Evolutionary conservation across 345 rosid genomes (phyloP), one percentile per base, ranked within the genome.

Genomic region (Limnanthes douglasii): DNA sequence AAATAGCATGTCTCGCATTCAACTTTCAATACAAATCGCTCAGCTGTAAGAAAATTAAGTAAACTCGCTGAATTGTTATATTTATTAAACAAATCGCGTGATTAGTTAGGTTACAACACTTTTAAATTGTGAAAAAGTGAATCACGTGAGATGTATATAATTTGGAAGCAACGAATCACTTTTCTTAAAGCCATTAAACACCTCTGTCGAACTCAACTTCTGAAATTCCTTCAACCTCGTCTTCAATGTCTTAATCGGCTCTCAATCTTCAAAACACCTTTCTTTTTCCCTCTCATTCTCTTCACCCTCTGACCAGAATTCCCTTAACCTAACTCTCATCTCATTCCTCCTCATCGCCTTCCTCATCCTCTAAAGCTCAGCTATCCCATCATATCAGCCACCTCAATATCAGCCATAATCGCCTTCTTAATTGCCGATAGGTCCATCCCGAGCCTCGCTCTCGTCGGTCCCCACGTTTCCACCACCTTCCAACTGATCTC

Each of bases 371-470:
- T 64, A 56, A 30, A 70, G 56, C 40, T 63, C 76, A 21, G 70
- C 24, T 28, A 64, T 54, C 11, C 61, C 70, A 40, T 48, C 43
- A 11, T 60, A 45, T 51, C 60, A 34, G 50, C 42, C 26, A 46
- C 54, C 5, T 60, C 75, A 42, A 51, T 59, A 64, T 72, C 93
- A 12, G 86, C 59, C 36, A 69, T 81, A 24, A 79, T 64, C 15
- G 90, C 93, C 4, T 76, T 79, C 66, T 58, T 78, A 51, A 76
- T 78, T 17, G 83, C 75, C 30, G 93, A 88, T 31, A 88, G 33
- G 56, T 88, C 95, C 2, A 88, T 76, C 48, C 69, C 77, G 32
- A 79, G 41, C 55, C 51, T 78, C 37, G 90, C 78, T 52, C 68
- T 61, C 2, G 64, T 54, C 1, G 93, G 80, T 0, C 63, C 65